A percentile compares a stretch with the other conserved stretches of the same genome.
Conservation (phyloP, 352 stramenopile genomes). For the Bremia lactucae region DNA sequence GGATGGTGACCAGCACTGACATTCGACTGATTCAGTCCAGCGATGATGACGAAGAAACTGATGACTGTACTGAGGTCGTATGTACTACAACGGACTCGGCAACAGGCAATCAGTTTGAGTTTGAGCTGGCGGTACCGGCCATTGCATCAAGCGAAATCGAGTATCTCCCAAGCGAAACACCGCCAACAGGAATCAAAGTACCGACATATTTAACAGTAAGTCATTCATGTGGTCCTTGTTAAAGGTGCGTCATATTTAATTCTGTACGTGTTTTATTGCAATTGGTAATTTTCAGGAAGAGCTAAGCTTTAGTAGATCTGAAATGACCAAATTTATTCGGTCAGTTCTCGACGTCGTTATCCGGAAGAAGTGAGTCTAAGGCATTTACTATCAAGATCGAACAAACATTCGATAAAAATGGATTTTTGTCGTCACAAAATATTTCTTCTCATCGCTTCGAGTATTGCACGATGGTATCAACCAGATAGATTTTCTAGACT, state of each 20-base stretch:
- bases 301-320: constrained; percentile 63
- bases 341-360: constrained; percentile 74
- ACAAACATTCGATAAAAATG: too few relatives aligned
- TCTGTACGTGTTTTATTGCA: background rate
- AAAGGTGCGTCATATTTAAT: background rate
- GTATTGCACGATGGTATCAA: too few relatives aligned
- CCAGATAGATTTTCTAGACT: too few relatives aligned
- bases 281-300: constrained; percentile 39
- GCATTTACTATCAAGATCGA: constrained; percentile 1
- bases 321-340: constrained; percentile 80
- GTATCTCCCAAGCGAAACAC: constrained; percentile 58
- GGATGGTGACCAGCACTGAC: constrained; percentile 63
- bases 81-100: constrained; percentile 60
- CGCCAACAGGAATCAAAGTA: constrained; percentile 36
- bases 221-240: constrained; percentile 1
- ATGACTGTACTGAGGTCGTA: constrained; percentile 51
- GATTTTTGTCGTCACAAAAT: too few relatives aligned
- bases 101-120: constrained; percentile 56
- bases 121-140: constrained; percentile 60
- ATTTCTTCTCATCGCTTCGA: too few relatives aligned
- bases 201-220: constrained; percentile 66
- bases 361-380: constrained; percentile 48
- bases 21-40: constrained; percentile 57
- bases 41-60: constrained; percentile 40
- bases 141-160: constrained; percentile 65